phyloP scores from a whole-genome alignment of 2,329 filamentous ascomycete genomes.

The Lachnellula arida region DNA sequence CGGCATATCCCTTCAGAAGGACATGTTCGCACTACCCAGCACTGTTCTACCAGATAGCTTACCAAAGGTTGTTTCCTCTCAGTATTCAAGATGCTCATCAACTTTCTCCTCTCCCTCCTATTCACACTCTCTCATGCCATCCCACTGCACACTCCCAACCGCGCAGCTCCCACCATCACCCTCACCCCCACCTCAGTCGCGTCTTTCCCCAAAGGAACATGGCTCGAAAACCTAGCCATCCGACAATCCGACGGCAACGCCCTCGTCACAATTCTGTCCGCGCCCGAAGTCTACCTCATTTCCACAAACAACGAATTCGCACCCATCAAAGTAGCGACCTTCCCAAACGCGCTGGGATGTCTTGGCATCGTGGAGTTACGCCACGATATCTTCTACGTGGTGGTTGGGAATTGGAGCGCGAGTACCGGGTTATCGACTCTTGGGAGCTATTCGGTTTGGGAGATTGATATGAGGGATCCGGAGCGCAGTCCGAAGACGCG shows the following conservation, averaged over 20 bases:
- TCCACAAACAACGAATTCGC: not conserved
- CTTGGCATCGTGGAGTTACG: slow-evolving; percentile 33
- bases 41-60: too few relatives aligned
- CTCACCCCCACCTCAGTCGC: not conserved
- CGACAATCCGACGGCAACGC: slow-evolving; percentile 47
- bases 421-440: not conserved
- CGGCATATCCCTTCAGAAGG: too few relatives aligned
- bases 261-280: slow-evolving; percentile 22
- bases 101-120: too few relatives aligned
- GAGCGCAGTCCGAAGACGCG: not conserved
- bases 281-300: not conserved
- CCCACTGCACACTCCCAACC: not conserved
- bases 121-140: too few relatives aligned
- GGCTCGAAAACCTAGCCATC: slow-evolving; percentile 23
- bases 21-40: too few relatives aligned
- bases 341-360: slow-evolving; percentile 17
- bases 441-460: slow-evolving; percentile 13
- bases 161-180: not conserved
- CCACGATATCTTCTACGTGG: slow-evolving; percentile 27
- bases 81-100: too few relatives aligned
- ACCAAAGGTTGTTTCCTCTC: too few relatives aligned
- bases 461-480: slow-evolving; percentile 1
- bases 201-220: not conserved
- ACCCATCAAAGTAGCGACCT: not conserved
- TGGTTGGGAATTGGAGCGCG: slow-evolving; percentile 2